Evolutionary conservation across 225 moss, liverwort and hornwort species (phyloP), one percentile per base, ranked within the genome.

Genomic region (Marchantia paleacea): DNA sequence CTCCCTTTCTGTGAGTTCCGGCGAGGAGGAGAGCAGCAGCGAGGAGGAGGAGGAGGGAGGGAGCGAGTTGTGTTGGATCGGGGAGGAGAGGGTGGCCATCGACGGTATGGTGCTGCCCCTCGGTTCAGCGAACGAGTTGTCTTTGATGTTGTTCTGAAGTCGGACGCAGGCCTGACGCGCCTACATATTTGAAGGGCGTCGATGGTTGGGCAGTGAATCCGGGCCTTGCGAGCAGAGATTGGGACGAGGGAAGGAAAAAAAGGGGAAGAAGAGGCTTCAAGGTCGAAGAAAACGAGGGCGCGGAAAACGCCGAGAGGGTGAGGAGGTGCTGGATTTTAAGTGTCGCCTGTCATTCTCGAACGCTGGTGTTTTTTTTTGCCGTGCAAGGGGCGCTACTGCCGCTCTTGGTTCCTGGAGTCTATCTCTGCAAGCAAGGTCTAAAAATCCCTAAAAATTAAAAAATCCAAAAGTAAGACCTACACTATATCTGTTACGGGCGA

Each of bases 361-460:
- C 70, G 81, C 79, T 63, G 75, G 69, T 81, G 76, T 73, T 80
- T 80, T 76, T 80, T 77, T 78, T 31, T 75, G 67, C 80, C 71
- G 82, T 75, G 85, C 78, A 52, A 76, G 79, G 78, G 77, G 80
- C 79, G 53, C 83, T 74, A 51, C 81, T 48, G 80, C 79, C 79
- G 82, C 84, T 84, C 78, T 87, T 77, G 76, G 72, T 80, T 87
- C 76, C 87, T 84, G 80, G 49, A 72, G 82, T 82, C 82, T 75
- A 77, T 84, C 87, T 87, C 87, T 87, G 87, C 80, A 14, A 87
- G 87, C 87, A 87, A 87, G 87, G 87, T 87, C 87, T 78, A 51
- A 87, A 87, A 87, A 84, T 25, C 81, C 84, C 82, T 79, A 87
- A 87, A 87, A 87, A 84, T 82, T 73, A 84, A 82, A 87, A 87